Percentiles rank a stretch among this genome's conserved stretches.
Evolutionary conservation across 495 filamentous ascomycete species (phyloP).

Genomic region (Penicillium ochrochloron): DNA sequence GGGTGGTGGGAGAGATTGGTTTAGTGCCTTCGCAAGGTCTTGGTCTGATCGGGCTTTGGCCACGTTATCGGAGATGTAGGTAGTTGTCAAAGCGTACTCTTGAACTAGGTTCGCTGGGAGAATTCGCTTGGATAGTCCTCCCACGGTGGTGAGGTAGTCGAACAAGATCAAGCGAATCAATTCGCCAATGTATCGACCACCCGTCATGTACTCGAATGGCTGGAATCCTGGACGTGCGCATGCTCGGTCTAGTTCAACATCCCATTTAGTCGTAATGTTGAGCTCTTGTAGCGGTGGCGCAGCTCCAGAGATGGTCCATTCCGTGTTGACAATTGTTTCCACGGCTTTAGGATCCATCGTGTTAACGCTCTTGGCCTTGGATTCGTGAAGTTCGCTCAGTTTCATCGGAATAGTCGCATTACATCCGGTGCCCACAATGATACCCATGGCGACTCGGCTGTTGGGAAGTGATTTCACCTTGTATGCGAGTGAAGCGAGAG

Average conservation of each 20-base stretch:
- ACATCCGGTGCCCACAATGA: conserved; percentile 83
- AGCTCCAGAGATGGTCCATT: conserved; percentile 82
- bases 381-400: conserved; percentile 63
- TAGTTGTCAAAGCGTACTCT: conserved; percentile 69
- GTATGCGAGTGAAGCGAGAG: conserved; percentile 76
- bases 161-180: conserved; percentile 73
- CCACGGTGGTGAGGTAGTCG: conserved; percentile 61
- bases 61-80: conserved; percentile 68
- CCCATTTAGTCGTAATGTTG: conserved; percentile 72
- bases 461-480: conserved; percentile 63
- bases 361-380: conserved; percentile 57
- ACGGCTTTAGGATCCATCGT: conserved; percentile 50
- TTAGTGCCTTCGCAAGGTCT: conserved; percentile 54
- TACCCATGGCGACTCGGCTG: conserved; percentile 75
- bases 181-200: conserved; percentile 82
- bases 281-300: conserved; percentile 66
- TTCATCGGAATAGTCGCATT: conserved; percentile 82
- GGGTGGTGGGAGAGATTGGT: conserved; percentile 56
- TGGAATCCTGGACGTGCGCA: conserved; percentile 79
- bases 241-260: conserved; percentile 63
- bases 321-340: conserved; percentile 80
- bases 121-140: conserved; percentile 38
- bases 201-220: conserved; percentile 87
- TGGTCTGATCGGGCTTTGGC: conserved; percentile 52
- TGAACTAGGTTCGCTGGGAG: conserved; percentile 62